Percentiles rank a stretch among this genome's conserved stretches.
Evolutionary conservation across 805 yeast genomes (phyloP).

Genomic region (Candida montana): DNA sequence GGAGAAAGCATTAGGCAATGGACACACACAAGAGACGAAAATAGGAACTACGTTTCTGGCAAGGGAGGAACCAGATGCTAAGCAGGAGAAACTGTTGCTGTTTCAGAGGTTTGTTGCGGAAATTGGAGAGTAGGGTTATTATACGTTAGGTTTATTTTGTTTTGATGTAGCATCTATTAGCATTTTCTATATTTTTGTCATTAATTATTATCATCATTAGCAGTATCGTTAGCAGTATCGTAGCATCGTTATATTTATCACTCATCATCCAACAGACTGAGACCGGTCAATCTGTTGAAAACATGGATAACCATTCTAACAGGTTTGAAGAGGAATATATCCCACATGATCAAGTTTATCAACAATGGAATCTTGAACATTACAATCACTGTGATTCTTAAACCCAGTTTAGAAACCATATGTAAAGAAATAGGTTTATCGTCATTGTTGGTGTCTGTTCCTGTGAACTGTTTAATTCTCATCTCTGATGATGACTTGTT

Average conservation of each 20-base stretch:
- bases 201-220: neutral
- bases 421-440: neutral
- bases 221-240: neutral
- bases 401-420: neutral
- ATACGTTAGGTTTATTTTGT: neutral
- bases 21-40: neutral
- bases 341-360: neutral
- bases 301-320: neutral
- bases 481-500: no score
- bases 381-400: neutral
- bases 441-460: no score
- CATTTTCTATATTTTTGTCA: no score
- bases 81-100: neutral
- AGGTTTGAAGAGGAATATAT: neutral
- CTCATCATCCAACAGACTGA: neutral
- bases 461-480: no score
- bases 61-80: neutral
- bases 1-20: neutral
- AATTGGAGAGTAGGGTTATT: neutral
- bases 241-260: neutral
- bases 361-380: neutral
- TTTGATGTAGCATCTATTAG: no score
- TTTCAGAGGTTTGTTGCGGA: conserved; percentile 2
- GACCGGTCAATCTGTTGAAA: neutral
- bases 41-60: neutral